phyloP scores from a whole-genome alignment of 2,329 filamentous ascomycete species.

The Aureobasidium zeae region DNA sequence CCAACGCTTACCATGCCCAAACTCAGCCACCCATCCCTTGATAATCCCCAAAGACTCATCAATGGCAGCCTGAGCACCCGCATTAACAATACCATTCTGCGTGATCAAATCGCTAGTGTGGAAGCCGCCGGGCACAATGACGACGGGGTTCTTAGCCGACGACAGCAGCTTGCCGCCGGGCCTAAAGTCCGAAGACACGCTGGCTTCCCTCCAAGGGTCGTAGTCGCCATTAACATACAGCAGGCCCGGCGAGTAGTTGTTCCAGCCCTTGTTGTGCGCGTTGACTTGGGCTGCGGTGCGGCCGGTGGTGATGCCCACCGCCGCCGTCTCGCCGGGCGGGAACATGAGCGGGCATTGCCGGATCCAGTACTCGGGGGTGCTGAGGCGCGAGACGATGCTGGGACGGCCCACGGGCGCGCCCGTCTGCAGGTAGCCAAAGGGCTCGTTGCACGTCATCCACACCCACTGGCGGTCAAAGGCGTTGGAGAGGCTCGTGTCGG shows the following conservation, averaged over 20 bases:
- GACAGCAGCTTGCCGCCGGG: slow-evolving; percentile 46
- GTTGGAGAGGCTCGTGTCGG: slow-evolving; percentile 42
- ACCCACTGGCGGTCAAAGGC: slow-evolving; percentile 44
- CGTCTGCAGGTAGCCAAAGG: slow-evolving; percentile 50
- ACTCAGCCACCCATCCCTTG: slow-evolving; percentile 46
- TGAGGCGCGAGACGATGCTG: slow-evolving; percentile 45
- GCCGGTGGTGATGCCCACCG: slow-evolving; percentile 40
- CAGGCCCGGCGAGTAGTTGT: slow-evolving; percentile 41
- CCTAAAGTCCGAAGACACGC: slow-evolving; percentile 44
- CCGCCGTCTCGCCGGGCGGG: slow-evolving; percentile 42
- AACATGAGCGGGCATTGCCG: slow-evolving; percentile 49
- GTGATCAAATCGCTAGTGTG: slow-evolving; percentile 49
- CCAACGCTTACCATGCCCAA: slow-evolving; percentile 8
- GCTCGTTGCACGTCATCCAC: slow-evolving; percentile 56
- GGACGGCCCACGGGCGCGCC: slow-evolving; percentile 39
- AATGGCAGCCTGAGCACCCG: slow-evolving; percentile 41
- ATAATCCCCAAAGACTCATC: slow-evolving; percentile 43
- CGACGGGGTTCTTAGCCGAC: slow-evolving; percentile 41
- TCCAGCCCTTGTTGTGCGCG: slow-evolving; percentile 48
- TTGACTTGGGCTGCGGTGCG: slow-evolving; percentile 44
- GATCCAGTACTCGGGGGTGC: slow-evolving; percentile 45
- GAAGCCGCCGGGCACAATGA: slow-evolving; percentile 44
- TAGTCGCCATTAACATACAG: slow-evolving; percentile 51
- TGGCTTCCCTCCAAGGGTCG: slow-evolving; percentile 51
- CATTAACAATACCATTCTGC: slow-evolving; percentile 39